Conservation (phyloP, 495 filamentous ascomycete genomes). For the Xylaria acuta region DNA sequence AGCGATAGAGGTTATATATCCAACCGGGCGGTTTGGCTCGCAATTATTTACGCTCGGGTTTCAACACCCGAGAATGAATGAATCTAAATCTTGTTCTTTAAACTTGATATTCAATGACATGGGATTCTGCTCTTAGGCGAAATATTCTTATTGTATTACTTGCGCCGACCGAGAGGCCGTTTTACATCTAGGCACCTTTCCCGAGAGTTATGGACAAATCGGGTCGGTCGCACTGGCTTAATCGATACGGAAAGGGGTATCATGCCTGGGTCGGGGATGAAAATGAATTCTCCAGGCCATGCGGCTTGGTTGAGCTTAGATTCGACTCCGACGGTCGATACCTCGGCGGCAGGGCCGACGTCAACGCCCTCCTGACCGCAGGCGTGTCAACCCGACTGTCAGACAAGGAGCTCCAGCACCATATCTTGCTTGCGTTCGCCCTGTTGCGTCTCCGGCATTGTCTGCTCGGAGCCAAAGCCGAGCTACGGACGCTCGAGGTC, state of each 20-base stretch:
- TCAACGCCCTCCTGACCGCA: conserved; percentile 9
- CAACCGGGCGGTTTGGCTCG: not conserved
- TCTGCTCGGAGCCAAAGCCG: conserved; percentile 10
- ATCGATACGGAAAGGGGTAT: conserved; percentile 25
- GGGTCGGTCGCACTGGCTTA: conserved; percentile 15
- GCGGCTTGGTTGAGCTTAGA: conserved; percentile 14
- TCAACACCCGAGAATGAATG: not conserved
- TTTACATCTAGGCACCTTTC: not conserved
- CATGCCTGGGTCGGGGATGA: conserved; percentile 12
- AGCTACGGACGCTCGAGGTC: conserved; percentile 21
- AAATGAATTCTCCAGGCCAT: conserved; percentile 17
- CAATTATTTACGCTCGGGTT: not conserved
- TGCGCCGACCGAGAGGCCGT: not conserved
- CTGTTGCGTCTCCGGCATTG: conserved; percentile 22
- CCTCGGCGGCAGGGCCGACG: conserved; percentile 21
- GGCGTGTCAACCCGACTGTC: conserved; percentile 11
- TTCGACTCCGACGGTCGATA: conserved; percentile 26
- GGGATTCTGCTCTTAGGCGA: no score
- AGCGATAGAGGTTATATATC: not conserved
- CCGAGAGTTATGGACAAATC: conserved; percentile 3
- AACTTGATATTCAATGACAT: not conserved
- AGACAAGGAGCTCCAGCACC: not conserved
- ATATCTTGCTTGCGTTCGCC: conserved; percentile 20
- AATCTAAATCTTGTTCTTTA: not conserved
- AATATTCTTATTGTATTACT: not conserved